Percentiles rank a stretch among this genome's conserved stretches.
Conservation (phyloP, 306 rosid genomes). For the Acacia confusa region DNA sequence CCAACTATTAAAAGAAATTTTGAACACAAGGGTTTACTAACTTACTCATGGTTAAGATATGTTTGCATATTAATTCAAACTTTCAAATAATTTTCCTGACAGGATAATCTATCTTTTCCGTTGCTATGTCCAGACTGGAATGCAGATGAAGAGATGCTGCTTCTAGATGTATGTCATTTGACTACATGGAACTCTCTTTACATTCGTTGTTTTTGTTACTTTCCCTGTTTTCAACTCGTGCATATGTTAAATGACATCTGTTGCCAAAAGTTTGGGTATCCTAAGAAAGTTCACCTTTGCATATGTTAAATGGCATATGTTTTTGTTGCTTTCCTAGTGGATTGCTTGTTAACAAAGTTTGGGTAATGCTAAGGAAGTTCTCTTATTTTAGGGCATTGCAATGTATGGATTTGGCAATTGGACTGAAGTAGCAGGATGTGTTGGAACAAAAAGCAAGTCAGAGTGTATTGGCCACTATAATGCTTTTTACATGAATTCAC, state of each 20-base stretch:
- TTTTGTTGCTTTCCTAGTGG: background rate
- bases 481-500: conserved; percentile 77
- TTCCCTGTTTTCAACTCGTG: background rate
- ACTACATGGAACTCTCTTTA: conserved; percentile 12
- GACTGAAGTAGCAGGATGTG: conserved; percentile 76
- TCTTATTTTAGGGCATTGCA: conserved; percentile 63
- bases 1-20: conserved; percentile 19
- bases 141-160: conserved; percentile 84
- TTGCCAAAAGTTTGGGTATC: conserved; percentile 18
- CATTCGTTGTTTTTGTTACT: too few relatives aligned
- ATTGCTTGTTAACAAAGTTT: conserved; percentile 17
- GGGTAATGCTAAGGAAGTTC: conserved; percentile 5
- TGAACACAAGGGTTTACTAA: background rate
- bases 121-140: conserved; percentile 87
- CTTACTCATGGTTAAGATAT: background rate
- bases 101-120: conserved; percentile 92
- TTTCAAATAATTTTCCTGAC: conserved; percentile 29
- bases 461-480: conserved; percentile 82
- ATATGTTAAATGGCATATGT: conserved; percentile 12
- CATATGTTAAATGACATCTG: conserved; percentile 17
- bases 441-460: conserved; percentile 76
- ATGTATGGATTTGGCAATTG: conserved; percentile 94
- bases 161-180: conserved; percentile 62
- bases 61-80: conserved; percentile 5
- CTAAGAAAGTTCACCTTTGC: conserved; percentile 4